These are phyloP conservation scores for Rhizopogon roseolus DNA, from an alignment of 768 basidiomycete genomes.

Conservation along the genomic window DNA sequence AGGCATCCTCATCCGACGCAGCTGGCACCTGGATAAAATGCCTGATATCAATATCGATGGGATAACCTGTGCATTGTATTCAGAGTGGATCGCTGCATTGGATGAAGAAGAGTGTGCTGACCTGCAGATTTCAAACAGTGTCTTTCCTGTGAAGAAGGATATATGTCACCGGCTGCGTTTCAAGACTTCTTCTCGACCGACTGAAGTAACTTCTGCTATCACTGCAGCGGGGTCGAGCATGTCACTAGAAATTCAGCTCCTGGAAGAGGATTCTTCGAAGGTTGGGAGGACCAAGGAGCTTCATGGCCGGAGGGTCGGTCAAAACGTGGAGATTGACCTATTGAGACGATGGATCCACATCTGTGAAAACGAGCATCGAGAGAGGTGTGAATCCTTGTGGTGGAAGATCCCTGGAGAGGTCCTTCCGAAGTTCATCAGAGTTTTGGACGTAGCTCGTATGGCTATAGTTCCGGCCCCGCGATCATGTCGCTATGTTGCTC, in stretches of 20 bases:
- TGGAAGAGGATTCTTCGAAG: slow-evolving; percentile 5
- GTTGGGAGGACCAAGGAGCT: slow-evolving; percentile 3
- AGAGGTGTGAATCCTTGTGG: slow-evolving; percentile 3
- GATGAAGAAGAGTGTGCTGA: no score
- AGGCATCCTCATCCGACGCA: not conserved
- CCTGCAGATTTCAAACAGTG: no score
- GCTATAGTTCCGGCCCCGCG: not conserved
- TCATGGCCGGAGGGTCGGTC: slow-evolving; percentile 3
- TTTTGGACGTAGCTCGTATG: slow-evolving; percentile 3
- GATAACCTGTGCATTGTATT: not conserved
- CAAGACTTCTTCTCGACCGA: not conserved
- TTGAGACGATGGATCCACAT: slow-evolving; percentile 5
- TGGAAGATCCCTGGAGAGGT: not conserved
- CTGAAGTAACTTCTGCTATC: no score
- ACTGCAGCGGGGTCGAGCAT: no score
- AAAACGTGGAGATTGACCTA: not conserved
- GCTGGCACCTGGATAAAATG: not conserved
- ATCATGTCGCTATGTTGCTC: slow-evolving; percentile 2
- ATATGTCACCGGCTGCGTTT: not conserved
- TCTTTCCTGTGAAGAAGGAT: no score
- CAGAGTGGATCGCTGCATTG: no score
- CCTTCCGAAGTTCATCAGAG: not conserved
- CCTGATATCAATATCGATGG: not conserved
- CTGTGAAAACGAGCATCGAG: not conserved
- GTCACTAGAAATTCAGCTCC: not conserved